Base-by-base conservation (phyloP, 495 filamentous ascomycete genomes). In the Neurospora sp. region DNA sequence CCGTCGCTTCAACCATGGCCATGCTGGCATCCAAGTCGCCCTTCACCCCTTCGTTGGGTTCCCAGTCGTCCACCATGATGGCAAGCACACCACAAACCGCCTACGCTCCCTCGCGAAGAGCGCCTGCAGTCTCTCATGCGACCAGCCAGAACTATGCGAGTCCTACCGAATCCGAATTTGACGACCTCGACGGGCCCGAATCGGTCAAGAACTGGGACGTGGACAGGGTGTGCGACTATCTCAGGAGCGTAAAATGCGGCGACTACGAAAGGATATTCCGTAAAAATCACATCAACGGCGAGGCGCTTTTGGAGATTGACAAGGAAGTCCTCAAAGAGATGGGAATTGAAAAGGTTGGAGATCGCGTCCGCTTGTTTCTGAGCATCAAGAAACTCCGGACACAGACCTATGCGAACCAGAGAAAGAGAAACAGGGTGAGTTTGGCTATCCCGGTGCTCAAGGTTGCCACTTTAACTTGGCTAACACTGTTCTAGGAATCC, bases 301-400 rank as follows among this genome's bases (percentile, higher is more conserved):
- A 96, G 81, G 97, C 96, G 77, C 85, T 99, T 53, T 87, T 99
- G 72, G 96, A 99, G 82, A 95, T 97, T 81, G 96, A 99, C 80
- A 96, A 98, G 83, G 90, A 92, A 70, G 93, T 96, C 68, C 87
- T 99, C 72, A 96, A 98, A 82, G 96, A 99, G 78, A 94, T 99
- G 89, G 96, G 96, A 37, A 93, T 99, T 74, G 97, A 98, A 75
- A 99, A 97, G 82, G 91, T 99, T 71, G 96, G 96, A 69, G 96
- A 99, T 82, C 89, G 96, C 42, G 94, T 99, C n/a, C 91, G 96
- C 73, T 91, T 99, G 69, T 94, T 93, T 81, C 88, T 92, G 77
- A 93, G 89, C 75, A 97, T 97, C 77, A 98, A 98, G 85, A 91
- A 94, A 77, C 88, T 99, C 38, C 86, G 96, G 72, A 94, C 90